phyloP scores from a whole-genome alignment of 2,329 filamentous ascomycete species.

The Penicillium rolfsii region DNA sequence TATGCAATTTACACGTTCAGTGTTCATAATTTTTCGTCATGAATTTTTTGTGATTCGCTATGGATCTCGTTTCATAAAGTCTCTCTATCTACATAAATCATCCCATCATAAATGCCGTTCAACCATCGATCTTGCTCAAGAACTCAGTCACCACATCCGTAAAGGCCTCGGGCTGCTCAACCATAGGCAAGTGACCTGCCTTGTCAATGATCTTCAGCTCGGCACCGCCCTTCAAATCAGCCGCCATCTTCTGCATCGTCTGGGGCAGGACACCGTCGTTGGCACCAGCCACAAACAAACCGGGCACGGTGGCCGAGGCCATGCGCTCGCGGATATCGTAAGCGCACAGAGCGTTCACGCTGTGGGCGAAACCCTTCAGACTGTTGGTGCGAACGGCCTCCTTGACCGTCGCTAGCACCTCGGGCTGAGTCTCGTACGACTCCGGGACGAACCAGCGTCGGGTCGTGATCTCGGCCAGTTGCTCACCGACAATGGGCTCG shows the following conservation, averaged over 20 bases:
- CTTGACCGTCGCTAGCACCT: constrained; percentile 60
- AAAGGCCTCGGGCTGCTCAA: constrained; percentile 71
- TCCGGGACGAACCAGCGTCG: constrained; percentile 71
- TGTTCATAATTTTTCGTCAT: neutral
- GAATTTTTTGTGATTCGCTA: neutral
- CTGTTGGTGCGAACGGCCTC: constrained; percentile 71
- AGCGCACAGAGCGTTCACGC: constrained; percentile 66
- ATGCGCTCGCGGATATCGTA: constrained; percentile 55
- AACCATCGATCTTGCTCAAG: constrained; percentile 42
- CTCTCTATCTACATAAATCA: neutral
- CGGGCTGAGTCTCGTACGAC: constrained; percentile 61
- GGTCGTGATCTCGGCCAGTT: constrained; percentile 72
- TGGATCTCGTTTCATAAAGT: neutral
- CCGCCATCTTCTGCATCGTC: constrained; percentile 76
- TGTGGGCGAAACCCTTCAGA: constrained; percentile 75
- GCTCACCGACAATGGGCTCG: constrained; percentile 61
- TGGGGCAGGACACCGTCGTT: constrained; percentile 74
- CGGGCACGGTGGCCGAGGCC: constrained; percentile 43
- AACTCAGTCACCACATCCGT: constrained; percentile 65
- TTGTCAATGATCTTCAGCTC: constrained; percentile 68
- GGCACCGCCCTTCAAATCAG: constrained; percentile 58
- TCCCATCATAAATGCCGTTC: neutral
- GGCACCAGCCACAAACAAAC: constrained; percentile 72
- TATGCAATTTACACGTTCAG: neutral
- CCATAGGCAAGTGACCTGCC: constrained; percentile 83